Percentiles rank a stretch among this genome's conserved stretches.
Evolutionary conservation across 2,329 filamentous ascomycete species (phyloP).

Genomic region (Sporothrix pallida): DNA sequence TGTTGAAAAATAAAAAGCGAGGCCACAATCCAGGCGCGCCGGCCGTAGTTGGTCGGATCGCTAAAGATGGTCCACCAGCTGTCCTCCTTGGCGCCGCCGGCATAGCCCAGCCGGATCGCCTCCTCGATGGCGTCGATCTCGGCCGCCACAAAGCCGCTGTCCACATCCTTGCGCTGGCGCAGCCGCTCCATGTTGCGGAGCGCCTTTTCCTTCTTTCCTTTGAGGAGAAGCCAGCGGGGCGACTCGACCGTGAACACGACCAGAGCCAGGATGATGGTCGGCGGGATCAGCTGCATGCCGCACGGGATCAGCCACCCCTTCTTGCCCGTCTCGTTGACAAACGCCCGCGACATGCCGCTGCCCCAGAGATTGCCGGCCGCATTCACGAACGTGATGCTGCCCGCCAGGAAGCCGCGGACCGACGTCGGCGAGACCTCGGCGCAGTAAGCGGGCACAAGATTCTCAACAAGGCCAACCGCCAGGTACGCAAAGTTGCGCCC

Average conservation of each 20-base stretch:
- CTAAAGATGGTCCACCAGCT: constrained; percentile 31
- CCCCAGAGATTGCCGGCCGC: constrained; percentile 33
- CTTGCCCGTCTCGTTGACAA: constrained; percentile 39
- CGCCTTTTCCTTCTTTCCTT: constrained; percentile 33
- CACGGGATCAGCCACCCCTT: constrained; percentile 47
- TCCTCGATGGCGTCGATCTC: constrained; percentile 33
- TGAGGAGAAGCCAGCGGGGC: constrained; percentile 38
- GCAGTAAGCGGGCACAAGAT: constrained; percentile 31
- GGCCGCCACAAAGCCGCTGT: constrained; percentile 39
- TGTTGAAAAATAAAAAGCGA: constrained; percentile 33
- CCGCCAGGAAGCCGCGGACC: constrained; percentile 28
- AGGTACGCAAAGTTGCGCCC: constrained; percentile 40
- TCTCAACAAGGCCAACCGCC: constrained; percentile 38
- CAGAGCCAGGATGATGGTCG: constrained; percentile 40
- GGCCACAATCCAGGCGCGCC: constrained; percentile 29
- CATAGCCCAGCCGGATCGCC: constrained; percentile 19
- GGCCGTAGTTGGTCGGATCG: constrained; percentile 31
- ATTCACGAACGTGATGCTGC: constrained; percentile 31
- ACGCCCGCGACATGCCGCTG: constrained; percentile 38
- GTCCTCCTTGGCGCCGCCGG: constrained; percentile 2
- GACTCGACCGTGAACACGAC: constrained; percentile 32
- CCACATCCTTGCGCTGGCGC: constrained; percentile 45
- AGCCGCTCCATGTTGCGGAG: constrained; percentile 41
- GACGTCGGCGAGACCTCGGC: constrained; percentile 31
- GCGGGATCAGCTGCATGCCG: constrained; percentile 47